These are phyloP conservation scores for Vaccinium darrowii DNA, from an alignment of 148 eudicot genomes.

Conservation along the genomic window DNA sequence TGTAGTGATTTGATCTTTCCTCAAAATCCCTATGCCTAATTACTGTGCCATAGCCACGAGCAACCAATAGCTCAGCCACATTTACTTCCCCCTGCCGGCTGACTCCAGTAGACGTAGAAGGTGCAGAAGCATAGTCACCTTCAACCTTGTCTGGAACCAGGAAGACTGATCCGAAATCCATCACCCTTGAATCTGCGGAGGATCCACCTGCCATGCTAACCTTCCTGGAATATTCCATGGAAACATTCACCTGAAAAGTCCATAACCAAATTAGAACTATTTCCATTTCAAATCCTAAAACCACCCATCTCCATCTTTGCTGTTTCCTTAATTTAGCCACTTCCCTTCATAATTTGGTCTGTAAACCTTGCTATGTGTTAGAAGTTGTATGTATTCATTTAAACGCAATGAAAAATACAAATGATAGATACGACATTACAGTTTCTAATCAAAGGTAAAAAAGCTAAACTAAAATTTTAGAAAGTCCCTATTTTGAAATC, in stretches of 20 bases:
- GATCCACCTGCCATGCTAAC: slow-evolving; percentile 47
- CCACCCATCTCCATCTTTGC: not conserved
- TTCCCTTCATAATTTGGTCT: not conserved
- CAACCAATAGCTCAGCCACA: slow-evolving; percentile 79
- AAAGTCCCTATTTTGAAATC: not conserved
- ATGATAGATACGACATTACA: not conserved
- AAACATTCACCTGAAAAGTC: slow-evolving; percentile 73
- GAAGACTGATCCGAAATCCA: slow-evolving; percentile 92
- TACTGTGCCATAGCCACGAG: slow-evolving; percentile 72
- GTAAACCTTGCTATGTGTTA: not conserved
- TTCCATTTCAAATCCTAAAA: slow-evolving; percentile 14
- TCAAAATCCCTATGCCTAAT: slow-evolving; percentile 81
- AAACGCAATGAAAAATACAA: not conserved
- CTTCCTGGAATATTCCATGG: slow-evolving; percentile 93
- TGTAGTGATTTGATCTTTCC: slow-evolving; percentile 78
- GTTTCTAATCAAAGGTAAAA: not conserved
- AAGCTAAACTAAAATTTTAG: not conserved
- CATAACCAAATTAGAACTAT: slow-evolving; percentile 11
- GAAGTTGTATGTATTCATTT: not conserved
- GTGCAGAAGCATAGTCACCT: slow-evolving; percentile 41
- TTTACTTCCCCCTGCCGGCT: slow-evolving; percentile 58
- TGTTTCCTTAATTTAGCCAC: not conserved
- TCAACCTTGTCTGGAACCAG: slow-evolving; percentile 59
- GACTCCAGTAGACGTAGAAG: slow-evolving; percentile 45
- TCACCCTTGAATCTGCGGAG: slow-evolving; percentile 55